Percentiles rank a stretch among this genome's conserved stretches.
Evolutionary conservation across 116 monocot species (phyloP).

Genomic region (Papilionanthe hybrid): DNA sequence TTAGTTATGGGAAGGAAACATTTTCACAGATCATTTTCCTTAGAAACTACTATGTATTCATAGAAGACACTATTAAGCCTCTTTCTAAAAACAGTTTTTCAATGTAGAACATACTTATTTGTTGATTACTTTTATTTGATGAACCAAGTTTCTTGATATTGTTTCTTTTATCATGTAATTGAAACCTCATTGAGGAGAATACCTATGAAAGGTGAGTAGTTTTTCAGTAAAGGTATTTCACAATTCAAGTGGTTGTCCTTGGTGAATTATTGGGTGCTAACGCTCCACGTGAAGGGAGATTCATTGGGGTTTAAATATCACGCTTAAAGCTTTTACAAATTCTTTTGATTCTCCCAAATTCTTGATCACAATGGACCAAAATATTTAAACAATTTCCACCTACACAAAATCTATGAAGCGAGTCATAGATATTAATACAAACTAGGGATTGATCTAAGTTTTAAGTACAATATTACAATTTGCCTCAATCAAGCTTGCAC

Average conservation of each 20-base stretch:
- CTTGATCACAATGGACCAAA: too few relatives aligned
- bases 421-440: too few relatives aligned
- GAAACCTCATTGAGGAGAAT: background rate
- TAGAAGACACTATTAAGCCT: background rate
- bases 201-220: background rate
- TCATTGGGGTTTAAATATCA: too few relatives aligned
- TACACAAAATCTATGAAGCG: too few relatives aligned
- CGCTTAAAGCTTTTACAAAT: too few relatives aligned
- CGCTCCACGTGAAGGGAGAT: background rate
- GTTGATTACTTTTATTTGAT: background rate
- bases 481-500: background rate
- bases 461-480: background rate
- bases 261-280: background rate
- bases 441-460: too few relatives aligned
- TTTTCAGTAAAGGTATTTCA: background rate
- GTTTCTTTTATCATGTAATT: background rate
- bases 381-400: too few relatives aligned
- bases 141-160: background rate
- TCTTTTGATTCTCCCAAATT: too few relatives aligned
- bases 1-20: background rate
- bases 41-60: background rate
- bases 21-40: too few relatives aligned
- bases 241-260: too few relatives aligned
- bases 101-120: background rate
- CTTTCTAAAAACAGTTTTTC: background rate